phyloP scores from a whole-genome alignment of 352 stramenopile species.

The Phytophthora brassicae region DNA sequence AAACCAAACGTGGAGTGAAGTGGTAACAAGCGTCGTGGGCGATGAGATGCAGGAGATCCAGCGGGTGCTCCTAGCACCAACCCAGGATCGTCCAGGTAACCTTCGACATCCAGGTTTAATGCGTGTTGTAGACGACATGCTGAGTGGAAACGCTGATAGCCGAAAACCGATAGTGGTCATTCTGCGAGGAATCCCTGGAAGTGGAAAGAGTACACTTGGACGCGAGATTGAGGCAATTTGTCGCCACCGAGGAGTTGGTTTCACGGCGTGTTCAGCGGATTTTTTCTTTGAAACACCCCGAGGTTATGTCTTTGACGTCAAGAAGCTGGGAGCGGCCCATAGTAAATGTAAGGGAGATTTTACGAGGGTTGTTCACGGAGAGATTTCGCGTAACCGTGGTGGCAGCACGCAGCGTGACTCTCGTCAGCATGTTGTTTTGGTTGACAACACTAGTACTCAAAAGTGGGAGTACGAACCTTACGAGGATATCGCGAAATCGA shows the following conservation, averaged over 20 bases:
- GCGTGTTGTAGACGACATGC: slow-evolving; percentile 39
- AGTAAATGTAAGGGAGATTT: slow-evolving; percentile 49
- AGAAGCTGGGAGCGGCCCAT: slow-evolving; percentile 50
- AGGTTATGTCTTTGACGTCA: slow-evolving; percentile 68
- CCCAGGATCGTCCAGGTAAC: background rate
- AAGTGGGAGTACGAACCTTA: slow-evolving; percentile 71
- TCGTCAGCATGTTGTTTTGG: slow-evolving; percentile 45
- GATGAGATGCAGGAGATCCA: slow-evolving; percentile 29
- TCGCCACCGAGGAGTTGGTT: slow-evolving; percentile 19
- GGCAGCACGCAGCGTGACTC: background rate
- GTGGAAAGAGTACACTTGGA: slow-evolving; percentile 66
- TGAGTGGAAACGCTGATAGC: slow-evolving; percentile 23
- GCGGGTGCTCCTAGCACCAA: slow-evolving; percentile 23
- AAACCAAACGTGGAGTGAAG: slow-evolving; percentile 16
- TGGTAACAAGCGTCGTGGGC: slow-evolving; percentile 14
- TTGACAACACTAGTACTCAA: slow-evolving; percentile 79
- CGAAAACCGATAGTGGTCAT: slow-evolving; percentile 52
- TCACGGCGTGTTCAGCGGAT: slow-evolving; percentile 62
- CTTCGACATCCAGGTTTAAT: slow-evolving; percentile 40
- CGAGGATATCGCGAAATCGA: slow-evolving; percentile 32
- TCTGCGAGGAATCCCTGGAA: slow-evolving; percentile 69
- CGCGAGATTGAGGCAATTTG: slow-evolving; percentile 47
- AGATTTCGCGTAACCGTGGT: background rate
- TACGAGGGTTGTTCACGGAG: slow-evolving; percentile 27
- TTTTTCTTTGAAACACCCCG: slow-evolving; percentile 61